Conservation (phyloP, 768 basidiomycete species). For the Rhizopogon vulgaris region DNA sequence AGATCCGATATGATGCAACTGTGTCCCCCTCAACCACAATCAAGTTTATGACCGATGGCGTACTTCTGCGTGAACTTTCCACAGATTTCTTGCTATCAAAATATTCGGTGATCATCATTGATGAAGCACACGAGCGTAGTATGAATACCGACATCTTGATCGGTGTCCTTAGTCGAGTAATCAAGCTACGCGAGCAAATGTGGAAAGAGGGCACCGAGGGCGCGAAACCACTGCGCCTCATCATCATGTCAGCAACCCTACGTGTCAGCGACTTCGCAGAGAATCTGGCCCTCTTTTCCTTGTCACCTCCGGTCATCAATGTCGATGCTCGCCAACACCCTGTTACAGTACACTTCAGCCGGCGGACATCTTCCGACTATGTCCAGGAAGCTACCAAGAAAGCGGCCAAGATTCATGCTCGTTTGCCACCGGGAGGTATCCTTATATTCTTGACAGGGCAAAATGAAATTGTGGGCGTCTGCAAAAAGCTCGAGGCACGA, state of each 20-base stretch:
- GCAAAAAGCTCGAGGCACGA: conserved; percentile 70
- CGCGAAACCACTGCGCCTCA: conserved; percentile 80
- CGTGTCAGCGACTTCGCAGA: conserved; percentile 89
- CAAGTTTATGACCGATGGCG: conserved; percentile 99
- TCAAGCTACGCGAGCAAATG: conserved; percentile 82
- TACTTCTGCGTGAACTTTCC: conserved; percentile 86
- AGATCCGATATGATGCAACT: conserved; percentile 96
- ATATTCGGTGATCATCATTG: conserved; percentile 93
- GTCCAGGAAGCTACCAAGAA: conserved; percentile 89
- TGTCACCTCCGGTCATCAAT: conserved; percentile 86
- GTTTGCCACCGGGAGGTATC: conserved; percentile 89
- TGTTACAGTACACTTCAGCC: conserved; percentile 90
- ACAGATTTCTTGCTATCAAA: conserved; percentile 89
- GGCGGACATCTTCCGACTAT: conserved; percentile 82
- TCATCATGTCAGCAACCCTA: conserved; percentile 99
- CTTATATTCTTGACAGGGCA: conserved; percentile 94
- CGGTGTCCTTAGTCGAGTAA: conserved; percentile 91
- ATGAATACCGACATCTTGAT: conserved; percentile 98
- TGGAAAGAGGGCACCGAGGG: conserved; percentile 76
- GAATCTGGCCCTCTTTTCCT: conserved; percentile 74
- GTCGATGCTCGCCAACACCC: conserved; percentile 91
- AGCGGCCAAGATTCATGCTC: conserved; percentile 84
- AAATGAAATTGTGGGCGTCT: conserved; percentile 86
- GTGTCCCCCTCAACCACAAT: conserved; percentile 86
- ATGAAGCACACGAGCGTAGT: conserved; percentile 96